Percentiles rank a stretch among this genome's conserved stretches.
Evolutionary conservation across 129 eudicot species (phyloP).

Genomic region (Deinandra increscens): DNA sequence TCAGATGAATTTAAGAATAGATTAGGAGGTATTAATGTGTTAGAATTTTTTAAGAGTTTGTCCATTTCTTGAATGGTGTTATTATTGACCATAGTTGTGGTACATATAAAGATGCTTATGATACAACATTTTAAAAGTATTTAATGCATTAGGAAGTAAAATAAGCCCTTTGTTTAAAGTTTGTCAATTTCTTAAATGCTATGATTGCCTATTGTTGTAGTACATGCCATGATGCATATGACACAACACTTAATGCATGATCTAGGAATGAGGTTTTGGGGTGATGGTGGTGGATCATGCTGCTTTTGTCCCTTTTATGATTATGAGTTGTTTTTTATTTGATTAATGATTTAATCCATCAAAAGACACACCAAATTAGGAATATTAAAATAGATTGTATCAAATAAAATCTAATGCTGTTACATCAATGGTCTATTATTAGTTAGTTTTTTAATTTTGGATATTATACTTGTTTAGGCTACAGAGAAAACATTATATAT

Average conservation of each 20-base stretch:
- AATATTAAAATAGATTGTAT: constrained; percentile 20
- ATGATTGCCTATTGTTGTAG: constrained; percentile 1
- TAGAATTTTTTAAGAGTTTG: too few relatives aligned
- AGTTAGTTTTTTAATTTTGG: not conserved
- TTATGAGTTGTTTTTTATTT: constrained; percentile 26
- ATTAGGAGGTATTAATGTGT: too few relatives aligned
- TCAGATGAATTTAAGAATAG: too few relatives aligned
- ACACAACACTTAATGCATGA: constrained; percentile 18
- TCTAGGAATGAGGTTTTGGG: not conserved
- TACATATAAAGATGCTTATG: too few relatives aligned
- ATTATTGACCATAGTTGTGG: too few relatives aligned
- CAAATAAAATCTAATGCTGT: constrained; percentile 32
- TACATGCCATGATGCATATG: constrained; percentile 12
- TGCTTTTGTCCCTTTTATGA: constrained; percentile 32
- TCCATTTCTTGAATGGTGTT: too few relatives aligned
- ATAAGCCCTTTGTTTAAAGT: not conserved
- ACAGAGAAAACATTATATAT: too few relatives aligned
- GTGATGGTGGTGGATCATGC: constrained; percentile 26
- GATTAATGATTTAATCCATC: constrained; percentile 28
- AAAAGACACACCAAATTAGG: constrained; percentile 21
- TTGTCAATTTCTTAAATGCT: not conserved
- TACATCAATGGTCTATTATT: constrained; percentile 31
- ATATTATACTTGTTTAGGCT: too few relatives aligned
- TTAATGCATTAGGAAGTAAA: not conserved
- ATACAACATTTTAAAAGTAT: too few relatives aligned